Percentiles rank a stretch among this genome's conserved stretches.
These are phyloP conservation scores for Chaetothyriales sp. DNA, from an alignment of 2,329 filamentous ascomycete genomes.

Conservation along the genomic window DNA sequence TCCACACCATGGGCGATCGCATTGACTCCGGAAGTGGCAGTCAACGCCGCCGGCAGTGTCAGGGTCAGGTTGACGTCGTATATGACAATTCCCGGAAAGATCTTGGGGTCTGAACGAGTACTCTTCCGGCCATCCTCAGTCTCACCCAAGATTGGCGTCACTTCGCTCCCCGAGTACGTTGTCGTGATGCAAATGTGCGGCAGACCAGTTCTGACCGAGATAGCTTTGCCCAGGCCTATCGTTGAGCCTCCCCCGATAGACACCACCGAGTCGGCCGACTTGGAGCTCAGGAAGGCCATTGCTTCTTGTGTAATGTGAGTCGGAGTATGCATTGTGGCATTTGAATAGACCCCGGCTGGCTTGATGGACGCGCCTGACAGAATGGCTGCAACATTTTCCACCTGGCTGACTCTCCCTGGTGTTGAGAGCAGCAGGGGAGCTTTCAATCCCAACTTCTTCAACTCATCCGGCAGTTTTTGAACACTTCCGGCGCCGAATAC, in stretches of 20 bases:
- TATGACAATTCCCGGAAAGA: conserved; percentile 45
- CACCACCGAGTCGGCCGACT: conserved; percentile 39
- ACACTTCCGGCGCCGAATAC: conserved; percentile 43
- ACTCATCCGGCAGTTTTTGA: conserved; percentile 31
- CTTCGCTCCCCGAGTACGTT: conserved; percentile 47
- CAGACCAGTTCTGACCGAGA: conserved; percentile 37
- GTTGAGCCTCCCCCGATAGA: conserved; percentile 50
- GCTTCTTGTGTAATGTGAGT: conserved; percentile 42
- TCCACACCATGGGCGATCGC: conserved; percentile 53
- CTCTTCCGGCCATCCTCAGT: conserved; percentile 43
- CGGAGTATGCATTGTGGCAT: conserved; percentile 50
- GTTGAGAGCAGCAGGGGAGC: conserved; percentile 43
- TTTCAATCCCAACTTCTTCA: conserved; percentile 31
- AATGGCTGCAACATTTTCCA: conserved; percentile 30
- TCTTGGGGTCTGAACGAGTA: conserved; percentile 42
- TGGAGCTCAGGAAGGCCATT: conserved; percentile 30
- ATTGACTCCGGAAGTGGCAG: conserved; percentile 46
- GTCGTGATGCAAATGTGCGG: conserved; percentile 48
- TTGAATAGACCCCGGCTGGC: conserved; percentile 37
- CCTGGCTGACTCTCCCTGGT: conserved; percentile 35
- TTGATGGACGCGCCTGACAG: conserved; percentile 26
- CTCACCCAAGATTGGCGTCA: conserved; percentile 51
- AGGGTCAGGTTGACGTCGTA: conserved; percentile 51
- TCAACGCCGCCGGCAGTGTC: conserved; percentile 39
- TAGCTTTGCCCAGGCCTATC: conserved; percentile 46